These are phyloP conservation scores for Alternaria rosae DNA, from an alignment of 2,329 filamentous ascomycete species.

Conservation along the genomic window DNA sequence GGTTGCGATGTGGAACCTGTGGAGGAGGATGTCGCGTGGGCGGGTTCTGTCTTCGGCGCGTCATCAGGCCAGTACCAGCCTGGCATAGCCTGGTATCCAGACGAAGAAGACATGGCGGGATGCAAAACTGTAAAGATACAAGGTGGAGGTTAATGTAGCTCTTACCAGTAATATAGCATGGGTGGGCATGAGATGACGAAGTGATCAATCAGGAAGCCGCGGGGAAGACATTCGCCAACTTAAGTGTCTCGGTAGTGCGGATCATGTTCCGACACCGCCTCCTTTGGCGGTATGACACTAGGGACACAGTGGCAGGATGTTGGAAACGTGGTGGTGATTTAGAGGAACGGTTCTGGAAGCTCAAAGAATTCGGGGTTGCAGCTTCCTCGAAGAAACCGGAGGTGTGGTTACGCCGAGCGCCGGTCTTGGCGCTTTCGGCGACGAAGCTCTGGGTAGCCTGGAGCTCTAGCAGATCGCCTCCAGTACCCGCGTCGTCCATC, in stretches of 20 bases:
- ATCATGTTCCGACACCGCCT: conserved; percentile 29
- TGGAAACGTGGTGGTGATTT: conserved; percentile 15
- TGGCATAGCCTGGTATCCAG: conserved; percentile 49
- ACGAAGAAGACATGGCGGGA: conserved; percentile 52
- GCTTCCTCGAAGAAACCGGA: conserved; percentile 14
- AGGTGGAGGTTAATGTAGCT: conserved; percentile 27
- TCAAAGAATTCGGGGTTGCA: conserved; percentile 18
- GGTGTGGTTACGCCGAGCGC: conserved; percentile 20
- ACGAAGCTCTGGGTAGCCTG: conserved; percentile 40
- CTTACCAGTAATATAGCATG: conserved; percentile 34
- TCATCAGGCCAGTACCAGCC: conserved; percentile 59
- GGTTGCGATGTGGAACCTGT: conserved; percentile 23
- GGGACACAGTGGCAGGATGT: conserved; percentile 43
- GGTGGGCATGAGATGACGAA: conserved; percentile 22
- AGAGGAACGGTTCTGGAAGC: conserved; percentile 26
- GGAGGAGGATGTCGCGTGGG: conserved; percentile 16
- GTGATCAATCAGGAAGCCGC: conserved; percentile 29
- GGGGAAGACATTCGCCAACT: conserved; percentile 29
- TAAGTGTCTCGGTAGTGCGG: conserved; percentile 28
- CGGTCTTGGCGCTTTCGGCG: conserved; percentile 24
- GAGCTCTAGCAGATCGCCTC: conserved; percentile 41
- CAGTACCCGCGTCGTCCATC: conserved; percentile 20
- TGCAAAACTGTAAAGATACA: conserved; percentile 1
- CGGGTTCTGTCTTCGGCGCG: conserved; percentile 45
- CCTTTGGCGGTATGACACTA: conserved; percentile 22